A percentile compares a stretch with the other conserved stretches of the same genome.
Conservation (phyloP, 805 yeast genomes). For the Pichia paraexigua region DNA sequence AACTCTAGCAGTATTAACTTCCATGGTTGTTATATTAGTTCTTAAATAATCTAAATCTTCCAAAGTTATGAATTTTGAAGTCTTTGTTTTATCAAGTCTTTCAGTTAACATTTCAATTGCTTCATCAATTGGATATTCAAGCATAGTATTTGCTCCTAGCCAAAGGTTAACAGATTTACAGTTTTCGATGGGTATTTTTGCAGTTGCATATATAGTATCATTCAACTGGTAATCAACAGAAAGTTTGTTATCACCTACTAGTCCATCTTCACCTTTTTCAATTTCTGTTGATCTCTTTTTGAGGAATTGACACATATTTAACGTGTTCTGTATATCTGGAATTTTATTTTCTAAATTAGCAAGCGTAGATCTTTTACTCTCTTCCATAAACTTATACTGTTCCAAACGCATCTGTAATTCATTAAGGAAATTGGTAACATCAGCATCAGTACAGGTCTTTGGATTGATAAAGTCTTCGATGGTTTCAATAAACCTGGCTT, state of each 20-base stretch:
- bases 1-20: conserved; percentile 90
- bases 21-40: conserved; percentile 93
- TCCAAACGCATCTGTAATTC: conserved; percentile 82
- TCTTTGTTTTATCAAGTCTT: conserved; percentile 56
- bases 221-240: conserved; percentile 79
- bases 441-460: conserved; percentile 27
- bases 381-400: conserved; percentile 84
- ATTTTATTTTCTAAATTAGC: conserved; percentile 57
- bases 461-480: conserved; percentile 65
- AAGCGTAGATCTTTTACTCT: conserved; percentile 41
- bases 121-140: conserved; percentile 86
- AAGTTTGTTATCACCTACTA: conserved; percentile 28
- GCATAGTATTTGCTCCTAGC: conserved; percentile 98
- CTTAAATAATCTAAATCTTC: conserved; percentile 80
- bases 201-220: conserved; percentile 85
- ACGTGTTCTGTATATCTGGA: conserved; percentile 88
- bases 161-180: conserved; percentile 65
- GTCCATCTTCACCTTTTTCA: conserved; percentile 23
- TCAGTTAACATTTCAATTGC: conserved; percentile 63
- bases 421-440: conserved; percentile 42
- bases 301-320: conserved; percentile 61
- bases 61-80: conserved; percentile 52
- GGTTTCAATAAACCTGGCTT: conserved; percentile 86
- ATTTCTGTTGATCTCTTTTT: conserved; percentile 37
- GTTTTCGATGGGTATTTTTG: conserved; percentile 54